A percentile compares a stretch with the other conserved stretches of the same genome.
These are phyloP conservation scores for Sugiyamaella neomexicana DNA, from an alignment of 1,139 yeast genomes.

Conservation along the genomic window DNA sequence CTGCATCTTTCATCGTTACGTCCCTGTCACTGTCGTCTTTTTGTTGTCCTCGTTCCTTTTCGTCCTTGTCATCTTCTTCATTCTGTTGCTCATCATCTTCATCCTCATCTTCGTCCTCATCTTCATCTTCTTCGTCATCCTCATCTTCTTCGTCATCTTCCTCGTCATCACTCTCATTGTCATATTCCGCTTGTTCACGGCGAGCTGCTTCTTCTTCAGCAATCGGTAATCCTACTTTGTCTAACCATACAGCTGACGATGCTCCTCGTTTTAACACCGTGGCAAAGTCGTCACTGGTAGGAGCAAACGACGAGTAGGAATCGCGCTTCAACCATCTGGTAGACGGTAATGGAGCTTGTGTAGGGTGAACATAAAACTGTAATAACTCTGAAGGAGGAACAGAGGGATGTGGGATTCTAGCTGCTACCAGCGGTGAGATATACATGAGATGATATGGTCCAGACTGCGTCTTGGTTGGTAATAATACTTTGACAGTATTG, in stretches of 20 bases:
- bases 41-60: conserved; percentile 20
- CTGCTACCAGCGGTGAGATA: conserved; percentile 48
- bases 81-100: conserved; percentile 20
- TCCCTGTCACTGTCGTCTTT: conserved; percentile 17
- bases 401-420: conserved; percentile 62
- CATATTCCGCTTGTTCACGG: conserved; percentile 22
- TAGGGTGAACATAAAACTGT: conserved; percentile 77
- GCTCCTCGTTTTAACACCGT: conserved; percentile 63
- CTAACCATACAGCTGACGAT: conserved; percentile 75
- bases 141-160: conserved; percentile 22
- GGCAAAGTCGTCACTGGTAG: conserved; percentile 67
- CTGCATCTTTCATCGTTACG: conserved; percentile 23
- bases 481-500: conserved; percentile 58
- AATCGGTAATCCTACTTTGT: conserved; percentile 62
- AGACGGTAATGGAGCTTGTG: conserved; percentile 78
- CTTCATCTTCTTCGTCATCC: conserved; percentile 22
- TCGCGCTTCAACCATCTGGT: conserved; percentile 80
- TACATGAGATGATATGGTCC: conserved; percentile 50
- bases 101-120: conserved; percentile 20
- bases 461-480: conserved; percentile 42
- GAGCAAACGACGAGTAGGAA: conserved; percentile 72
- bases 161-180: conserved; percentile 21
- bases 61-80: conserved; percentile 21
- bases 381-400: conserved; percentile 66
- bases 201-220: conserved; percentile 24